Evolutionary conservation across 2,329 filamentous ascomycete genomes (phyloP).

Genomic region (Colletotrichum higginsianum): DNA sequence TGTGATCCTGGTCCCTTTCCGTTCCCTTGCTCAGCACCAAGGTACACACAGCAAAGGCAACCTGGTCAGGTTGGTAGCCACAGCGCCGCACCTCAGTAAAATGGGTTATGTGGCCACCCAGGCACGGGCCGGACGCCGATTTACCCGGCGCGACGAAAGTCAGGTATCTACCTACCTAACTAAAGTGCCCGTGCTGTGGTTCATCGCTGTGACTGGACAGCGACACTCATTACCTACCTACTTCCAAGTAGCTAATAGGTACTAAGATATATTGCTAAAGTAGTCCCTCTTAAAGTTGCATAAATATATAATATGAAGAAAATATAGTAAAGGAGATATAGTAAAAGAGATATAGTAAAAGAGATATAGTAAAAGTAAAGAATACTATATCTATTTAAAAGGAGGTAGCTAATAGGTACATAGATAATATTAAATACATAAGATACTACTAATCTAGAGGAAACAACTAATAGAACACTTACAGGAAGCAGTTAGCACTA

Average conservation of each 20-base stretch:
- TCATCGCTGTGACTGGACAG: conserved; percentile 12
- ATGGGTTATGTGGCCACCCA: not conserved
- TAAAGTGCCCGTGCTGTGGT: not conserved
- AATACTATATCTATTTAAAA: no score
- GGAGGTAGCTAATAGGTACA: no score
- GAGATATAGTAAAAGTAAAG: no score
- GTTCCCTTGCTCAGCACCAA: not conserved
- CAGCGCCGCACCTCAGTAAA: conserved; percentile 4
- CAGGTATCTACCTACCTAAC: not conserved
- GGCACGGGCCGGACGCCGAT: conserved; percentile 9
- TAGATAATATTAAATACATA: not conserved
- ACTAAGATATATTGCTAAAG: no score
- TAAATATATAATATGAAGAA: no score
- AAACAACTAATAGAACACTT: not conserved
- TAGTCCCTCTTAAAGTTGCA: no score
- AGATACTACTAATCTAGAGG: no score
- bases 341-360: no score
- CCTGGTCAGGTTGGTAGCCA: not conserved
- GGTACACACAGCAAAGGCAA: conserved; percentile 6
- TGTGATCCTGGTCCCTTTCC: conserved; percentile 34
- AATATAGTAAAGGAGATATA: no score
- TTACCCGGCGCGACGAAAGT: conserved; percentile 26
- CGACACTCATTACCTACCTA: no score
- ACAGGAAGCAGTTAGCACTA: not conserved
- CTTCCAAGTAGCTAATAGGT: no score